These are phyloP conservation scores for Protomyces lactucae-debilis DNA, from an alignment of 1,139 yeast genomes.

Conservation along the genomic window DNA sequence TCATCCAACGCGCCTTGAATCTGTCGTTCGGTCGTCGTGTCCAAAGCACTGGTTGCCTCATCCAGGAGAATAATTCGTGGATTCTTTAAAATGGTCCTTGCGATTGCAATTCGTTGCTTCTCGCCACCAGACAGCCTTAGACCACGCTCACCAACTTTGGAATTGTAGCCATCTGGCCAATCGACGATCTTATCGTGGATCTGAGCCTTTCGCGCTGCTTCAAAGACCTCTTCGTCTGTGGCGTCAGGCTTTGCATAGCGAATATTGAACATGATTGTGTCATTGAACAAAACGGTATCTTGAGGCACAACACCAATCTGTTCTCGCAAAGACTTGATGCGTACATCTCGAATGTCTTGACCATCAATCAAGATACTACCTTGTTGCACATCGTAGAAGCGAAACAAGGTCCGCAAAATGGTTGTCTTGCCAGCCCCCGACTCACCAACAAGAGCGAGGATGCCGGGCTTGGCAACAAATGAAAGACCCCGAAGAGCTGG, in stretches of 20 bases:
- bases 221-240: conserved; percentile 61
- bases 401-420: conserved; percentile 69
- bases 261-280: conserved; percentile 78
- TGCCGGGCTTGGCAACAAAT: conserved; percentile 86
- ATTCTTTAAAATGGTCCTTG: conserved; percentile 73
- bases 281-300: conserved; percentile 93
- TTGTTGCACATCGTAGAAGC: conserved; percentile 77
- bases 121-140: conserved; percentile 84
- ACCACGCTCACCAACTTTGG: conserved; percentile 82
- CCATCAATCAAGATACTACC: conserved; percentile 86
- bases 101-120: conserved; percentile 78
- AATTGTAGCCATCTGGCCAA: conserved; percentile 53
- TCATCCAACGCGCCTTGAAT: conserved; percentile 55
- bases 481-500: conserved; percentile 75
- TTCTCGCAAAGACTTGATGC: conserved; percentile 66
- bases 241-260: conserved; percentile 79
- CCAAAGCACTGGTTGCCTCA: conserved; percentile 77
- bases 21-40: conserved; percentile 60
- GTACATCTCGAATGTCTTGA: conserved; percentile 74
- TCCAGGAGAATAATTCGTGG: conserved; percentile 68
- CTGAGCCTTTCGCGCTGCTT: conserved; percentile 65
- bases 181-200: conserved; percentile 58
- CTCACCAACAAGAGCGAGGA: conserved; percentile 83
- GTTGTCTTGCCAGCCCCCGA: conserved; percentile 96
- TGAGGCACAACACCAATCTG: conserved; percentile 93